A percentile compares a stretch with the other conserved stretches of the same genome.
Evolutionary conservation across 805 yeast genomes (phyloP).

Genomic region (Ogataea trehalophila): DNA sequence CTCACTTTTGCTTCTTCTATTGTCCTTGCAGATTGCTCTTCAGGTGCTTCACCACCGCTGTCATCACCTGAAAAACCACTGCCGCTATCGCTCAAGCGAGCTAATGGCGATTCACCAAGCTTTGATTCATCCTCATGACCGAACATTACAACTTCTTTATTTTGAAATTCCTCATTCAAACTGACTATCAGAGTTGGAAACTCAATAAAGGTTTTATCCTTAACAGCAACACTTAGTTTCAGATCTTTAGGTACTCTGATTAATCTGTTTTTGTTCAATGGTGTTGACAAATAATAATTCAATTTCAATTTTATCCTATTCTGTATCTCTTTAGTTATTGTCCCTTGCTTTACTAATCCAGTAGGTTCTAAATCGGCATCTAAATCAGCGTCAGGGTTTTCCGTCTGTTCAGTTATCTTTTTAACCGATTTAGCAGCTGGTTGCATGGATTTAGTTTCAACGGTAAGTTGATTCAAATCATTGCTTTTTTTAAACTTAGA

Average conservation of each 20-base stretch:
- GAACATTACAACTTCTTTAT: conserved; percentile 24
- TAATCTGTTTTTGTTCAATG: conserved; percentile 23
- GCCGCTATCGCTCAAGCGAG: neutral
- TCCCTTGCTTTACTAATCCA: neutral
- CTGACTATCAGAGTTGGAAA: conserved; percentile 65
- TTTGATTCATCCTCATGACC: conserved; percentile 11
- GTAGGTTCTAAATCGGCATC: neutral
- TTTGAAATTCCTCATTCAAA: conserved; percentile 21
- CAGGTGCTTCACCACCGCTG: conserved; percentile 16
- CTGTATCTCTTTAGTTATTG: conserved; percentile 1
- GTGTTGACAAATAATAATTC: conserved; percentile 9
- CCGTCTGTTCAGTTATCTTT: neutral
- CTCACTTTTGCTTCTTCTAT: neutral
- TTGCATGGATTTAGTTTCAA: too few relatives aligned
- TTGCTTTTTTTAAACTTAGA: neutral
- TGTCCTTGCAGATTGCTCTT: conserved; percentile 17
- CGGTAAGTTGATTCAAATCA: neutral
- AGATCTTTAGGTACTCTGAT: conserved; percentile 32
- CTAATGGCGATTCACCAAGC: neutral
- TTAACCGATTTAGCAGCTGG: neutral
- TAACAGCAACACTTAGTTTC: conserved; percentile 45
- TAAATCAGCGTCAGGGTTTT: too few relatives aligned
- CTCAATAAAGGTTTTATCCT: conserved; percentile 61
- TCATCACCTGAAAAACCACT: neutral
- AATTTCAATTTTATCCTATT: conserved; percentile 3